Percentiles rank a stretch among this genome's conserved stretches.
phyloP scores from a whole-genome alignment of 345 rosid species.

The Arabis hirsuta region DNA sequence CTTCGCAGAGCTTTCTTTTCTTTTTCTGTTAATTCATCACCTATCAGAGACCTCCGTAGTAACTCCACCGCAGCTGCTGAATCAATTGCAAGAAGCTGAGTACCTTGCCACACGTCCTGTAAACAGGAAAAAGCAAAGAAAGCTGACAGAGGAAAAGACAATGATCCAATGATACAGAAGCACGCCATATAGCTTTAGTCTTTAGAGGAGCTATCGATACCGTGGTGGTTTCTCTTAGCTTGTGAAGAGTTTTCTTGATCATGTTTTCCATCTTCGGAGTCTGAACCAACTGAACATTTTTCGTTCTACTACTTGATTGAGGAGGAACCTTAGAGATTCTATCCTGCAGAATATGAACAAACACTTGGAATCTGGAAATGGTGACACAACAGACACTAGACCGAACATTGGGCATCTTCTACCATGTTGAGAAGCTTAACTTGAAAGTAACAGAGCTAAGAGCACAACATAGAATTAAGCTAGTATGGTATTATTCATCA shows the following conservation, averaged over 20 bases:
- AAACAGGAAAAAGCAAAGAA: constrained; percentile 5
- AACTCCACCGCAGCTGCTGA: constrained; percentile 78
- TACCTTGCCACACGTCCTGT: constrained; percentile 98
- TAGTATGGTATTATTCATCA: constrained; percentile 4
- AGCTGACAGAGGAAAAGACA: constrained; percentile 22
- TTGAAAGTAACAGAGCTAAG: constrained; percentile 5
- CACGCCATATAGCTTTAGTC: neutral
- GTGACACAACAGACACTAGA: constrained; percentile 25
- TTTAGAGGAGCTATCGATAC: constrained; percentile 51
- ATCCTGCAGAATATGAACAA: constrained; percentile 50
- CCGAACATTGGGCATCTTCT: constrained; percentile 22
- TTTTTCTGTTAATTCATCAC: constrained; percentile 86
- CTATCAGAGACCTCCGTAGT: constrained; percentile 70
- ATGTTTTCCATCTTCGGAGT: constrained; percentile 63
- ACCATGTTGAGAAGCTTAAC: constrained; percentile 29
- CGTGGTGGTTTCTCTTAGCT: constrained; percentile 84
- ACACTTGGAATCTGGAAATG: constrained; percentile 18
- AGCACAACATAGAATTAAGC: constrained; percentile 21
- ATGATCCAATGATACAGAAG: constrained; percentile 10
- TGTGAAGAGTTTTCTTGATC: constrained; percentile 72
- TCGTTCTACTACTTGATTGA: constrained; percentile 44
- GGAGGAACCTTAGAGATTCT: constrained; percentile 44
- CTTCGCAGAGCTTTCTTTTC: constrained; percentile 83
- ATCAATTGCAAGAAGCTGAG: constrained; percentile 94
- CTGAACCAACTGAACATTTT: constrained; percentile 52